Percentiles rank a stretch among this genome's conserved stretches.
Evolutionary conservation across 208 protist genomes (phyloP).

Genomic region (Borovskyia barvae): DNA sequence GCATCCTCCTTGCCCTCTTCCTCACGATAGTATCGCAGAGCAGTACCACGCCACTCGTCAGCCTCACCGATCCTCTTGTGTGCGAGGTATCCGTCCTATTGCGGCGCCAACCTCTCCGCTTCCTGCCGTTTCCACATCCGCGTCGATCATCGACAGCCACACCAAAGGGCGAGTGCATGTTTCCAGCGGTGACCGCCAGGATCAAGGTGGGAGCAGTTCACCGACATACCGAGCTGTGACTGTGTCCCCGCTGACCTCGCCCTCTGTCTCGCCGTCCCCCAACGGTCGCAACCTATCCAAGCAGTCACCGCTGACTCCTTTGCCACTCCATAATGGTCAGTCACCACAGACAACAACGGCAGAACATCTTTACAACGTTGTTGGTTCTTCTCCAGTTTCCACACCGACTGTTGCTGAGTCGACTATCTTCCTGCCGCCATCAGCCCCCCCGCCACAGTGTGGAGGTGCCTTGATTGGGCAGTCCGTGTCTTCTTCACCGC

Average conservation of each 20-base stretch:
- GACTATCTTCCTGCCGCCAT: no score
- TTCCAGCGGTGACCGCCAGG: no score
- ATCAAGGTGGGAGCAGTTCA: constrained; percentile 5
- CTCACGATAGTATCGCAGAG: not conserved
- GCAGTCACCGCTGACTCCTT: not conserved
- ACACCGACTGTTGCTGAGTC: no score
- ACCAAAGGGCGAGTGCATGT: no score
- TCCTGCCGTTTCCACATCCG: not conserved
- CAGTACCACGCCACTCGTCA: not conserved
- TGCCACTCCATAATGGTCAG: no score
- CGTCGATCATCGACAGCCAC: not conserved
- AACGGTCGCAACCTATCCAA: not conserved
- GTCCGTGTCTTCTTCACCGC: no score
- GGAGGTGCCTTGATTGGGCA: no score
- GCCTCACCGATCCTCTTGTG: constrained; percentile 5
- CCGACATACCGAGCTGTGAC: constrained; percentile 22
- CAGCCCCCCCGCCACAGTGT: no score
- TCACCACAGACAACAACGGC: no score
- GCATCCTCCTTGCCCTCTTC: not conserved
- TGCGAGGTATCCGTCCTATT: constrained; percentile 5
- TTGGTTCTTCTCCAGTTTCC: no score
- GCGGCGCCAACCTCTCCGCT: no score
- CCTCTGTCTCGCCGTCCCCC: no score
- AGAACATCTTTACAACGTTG: not conserved
- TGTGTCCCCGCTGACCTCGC: constrained; percentile 15